phyloP scores from a whole-genome alignment of 75 land plant species.

The Pseudotsuga menziesii region DNA sequence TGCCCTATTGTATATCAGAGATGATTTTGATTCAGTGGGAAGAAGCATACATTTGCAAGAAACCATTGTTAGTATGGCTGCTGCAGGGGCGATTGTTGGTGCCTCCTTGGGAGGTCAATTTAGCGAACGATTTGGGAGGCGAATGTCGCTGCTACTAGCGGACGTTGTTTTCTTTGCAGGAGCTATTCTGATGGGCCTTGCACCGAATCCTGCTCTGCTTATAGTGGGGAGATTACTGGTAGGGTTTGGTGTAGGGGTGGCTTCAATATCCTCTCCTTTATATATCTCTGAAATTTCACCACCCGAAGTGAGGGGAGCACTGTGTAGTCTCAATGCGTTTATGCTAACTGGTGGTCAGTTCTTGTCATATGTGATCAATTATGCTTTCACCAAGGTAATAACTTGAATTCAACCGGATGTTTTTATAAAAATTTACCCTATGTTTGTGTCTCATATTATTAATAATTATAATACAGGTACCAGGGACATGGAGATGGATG shows the following conservation, averaged over 20 bases:
- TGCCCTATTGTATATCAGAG: constrained; percentile 71
- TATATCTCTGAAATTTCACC: constrained; percentile 80
- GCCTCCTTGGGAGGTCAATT: constrained; percentile 75
- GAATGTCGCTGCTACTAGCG: constrained; percentile 36
- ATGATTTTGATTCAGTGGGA: constrained; percentile 61
- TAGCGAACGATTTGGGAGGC: constrained; percentile 58
- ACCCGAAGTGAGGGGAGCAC: constrained; percentile 61
- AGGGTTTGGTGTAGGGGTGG: constrained; percentile 79
- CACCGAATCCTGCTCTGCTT: constrained; percentile 38
- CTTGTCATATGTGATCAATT: constrained; percentile 65
- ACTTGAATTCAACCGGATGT: no score
- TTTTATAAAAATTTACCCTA: no score
- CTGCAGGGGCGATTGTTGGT: constrained; percentile 86
- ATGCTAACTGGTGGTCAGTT: constrained; percentile 84
- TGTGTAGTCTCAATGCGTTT: constrained; percentile 74
- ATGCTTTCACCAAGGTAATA: constrained; percentile 63
- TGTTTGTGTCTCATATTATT: no score
- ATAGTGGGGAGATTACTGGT: constrained; percentile 62
- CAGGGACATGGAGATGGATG: constrained; percentile 79
- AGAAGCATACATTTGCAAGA: constrained; percentile 44
- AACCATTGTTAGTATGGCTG: constrained; percentile 85
- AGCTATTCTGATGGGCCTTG: constrained; percentile 67
- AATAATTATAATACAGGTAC: constrained; percentile 18
- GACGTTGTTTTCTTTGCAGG: constrained; percentile 69
- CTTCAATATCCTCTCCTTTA: constrained; percentile 50